Evolutionary conservation across 2,329 filamentous ascomycete genomes (phyloP), one percentile per base, ranked within the genome.

Genomic region (Fonsecaea monophora): DNA sequence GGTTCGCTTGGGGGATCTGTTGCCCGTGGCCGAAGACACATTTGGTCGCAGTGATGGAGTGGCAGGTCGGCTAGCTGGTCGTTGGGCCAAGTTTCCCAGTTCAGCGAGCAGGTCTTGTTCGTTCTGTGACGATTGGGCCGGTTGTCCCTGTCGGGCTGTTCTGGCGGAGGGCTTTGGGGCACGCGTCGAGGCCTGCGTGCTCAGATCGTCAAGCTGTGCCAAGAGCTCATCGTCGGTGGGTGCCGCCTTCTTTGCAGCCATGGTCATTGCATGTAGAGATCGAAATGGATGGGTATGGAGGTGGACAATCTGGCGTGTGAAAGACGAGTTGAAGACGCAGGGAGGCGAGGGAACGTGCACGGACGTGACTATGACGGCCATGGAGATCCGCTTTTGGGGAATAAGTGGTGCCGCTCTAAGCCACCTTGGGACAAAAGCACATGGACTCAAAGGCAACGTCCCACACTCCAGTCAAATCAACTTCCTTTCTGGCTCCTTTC

Each of bases 31-130:
- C 68, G 85, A 87, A 72, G 87, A 86, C 69, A 79, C 70, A 68
- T 75, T 73, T 81, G 83, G 54, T 81, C 81, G 65, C 82, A 83
- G 66, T 84, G 78, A 72, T 92, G 94, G 95, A 1, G 94, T 98
- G 74, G 92, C 90, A 15, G 94, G 92, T 56, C 94, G 89, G 70
- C 89, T 89, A 68, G 82, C 75, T 37, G 91, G 86, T 75, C 89
- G 84, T 77, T 91, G 88, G 74, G 88, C 92, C 53, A 96, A 87
- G 73, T 89, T 89, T 77, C 96, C 92, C 68, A 98, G 87, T 74
- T 97, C 94, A 69, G 93, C 93, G 45, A 98, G 86, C 65, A 94
- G 88, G 77, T 97, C 93, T 73, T 92, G 86, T 74, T 89, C 85
- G 15, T 75, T 74, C 67, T 78, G 75, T 70, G 65, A 71, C 10